Conservation (phyloP, 352 stramenopile genomes). For the Phytopythium litorale region DNA sequence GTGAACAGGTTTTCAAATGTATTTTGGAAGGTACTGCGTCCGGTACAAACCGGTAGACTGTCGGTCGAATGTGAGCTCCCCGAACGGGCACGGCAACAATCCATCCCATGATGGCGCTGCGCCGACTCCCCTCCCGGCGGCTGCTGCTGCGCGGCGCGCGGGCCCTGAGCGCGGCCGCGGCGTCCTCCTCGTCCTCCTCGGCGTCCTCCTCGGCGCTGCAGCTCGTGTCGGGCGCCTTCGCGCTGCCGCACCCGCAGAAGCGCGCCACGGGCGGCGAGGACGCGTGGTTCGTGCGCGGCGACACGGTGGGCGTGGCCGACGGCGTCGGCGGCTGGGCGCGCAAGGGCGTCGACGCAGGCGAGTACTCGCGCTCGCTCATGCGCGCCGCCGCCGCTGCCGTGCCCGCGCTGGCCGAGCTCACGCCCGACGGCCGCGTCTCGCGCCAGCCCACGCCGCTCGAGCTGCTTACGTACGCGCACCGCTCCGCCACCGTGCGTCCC, state of each 20-base stretch:
- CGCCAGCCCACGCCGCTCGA: slow-evolving; percentile 52
- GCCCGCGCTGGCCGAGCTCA: slow-evolving; percentile 6
- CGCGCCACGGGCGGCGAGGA: slow-evolving; percentile 79
- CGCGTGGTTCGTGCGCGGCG: slow-evolving; percentile 75
- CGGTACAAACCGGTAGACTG: too few relatives aligned
- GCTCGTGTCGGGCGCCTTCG: slow-evolving; percentile 64
- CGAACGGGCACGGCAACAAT: not conserved
- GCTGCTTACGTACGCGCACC: slow-evolving; percentile 65
- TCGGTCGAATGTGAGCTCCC: too few relatives aligned
- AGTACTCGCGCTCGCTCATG: slow-evolving; percentile 86
- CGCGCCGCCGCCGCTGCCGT: slow-evolving; percentile 35
- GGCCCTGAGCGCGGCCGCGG: slow-evolving; percentile 14
- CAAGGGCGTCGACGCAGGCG: slow-evolving; percentile 85
- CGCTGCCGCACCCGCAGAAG: slow-evolving; percentile 83
- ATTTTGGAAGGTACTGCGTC: too few relatives aligned
- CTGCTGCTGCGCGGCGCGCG: not conserved
- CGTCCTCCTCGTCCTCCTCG: not conserved
- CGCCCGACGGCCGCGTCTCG: slow-evolving; percentile 6
- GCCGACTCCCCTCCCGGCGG: not conserved
- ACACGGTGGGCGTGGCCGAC: slow-evolving; percentile 82
- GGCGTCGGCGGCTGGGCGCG: slow-evolving; percentile 84
- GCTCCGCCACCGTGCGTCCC: slow-evolving; percentile 44
- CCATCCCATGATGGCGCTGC: slow-evolving; percentile 1
- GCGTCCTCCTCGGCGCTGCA: slow-evolving; percentile 14
- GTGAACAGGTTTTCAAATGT: too few relatives aligned